A percentile compares a stretch with the other conserved stretches of the same genome.
These are phyloP conservation scores for Microdochium trichocladiopsis DNA, from an alignment of 2,329 filamentous ascomycete genomes.

Conservation along the genomic window DNA sequence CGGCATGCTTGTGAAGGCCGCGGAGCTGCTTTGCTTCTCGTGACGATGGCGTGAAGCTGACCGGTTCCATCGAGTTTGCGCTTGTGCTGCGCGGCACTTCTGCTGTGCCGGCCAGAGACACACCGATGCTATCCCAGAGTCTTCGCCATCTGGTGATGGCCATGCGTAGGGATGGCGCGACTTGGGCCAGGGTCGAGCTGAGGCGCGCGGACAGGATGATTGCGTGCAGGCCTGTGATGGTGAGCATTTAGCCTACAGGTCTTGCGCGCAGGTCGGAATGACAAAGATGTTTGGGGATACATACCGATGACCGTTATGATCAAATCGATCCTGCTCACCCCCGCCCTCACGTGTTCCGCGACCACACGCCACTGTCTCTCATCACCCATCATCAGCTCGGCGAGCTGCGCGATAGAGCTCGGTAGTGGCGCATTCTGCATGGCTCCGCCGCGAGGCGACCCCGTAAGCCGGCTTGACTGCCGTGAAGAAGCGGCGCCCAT, in stretches of 20 bases:
- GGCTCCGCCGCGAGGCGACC: background rate
- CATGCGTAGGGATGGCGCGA: constrained; percentile 5
- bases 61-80: too few relatives aligned
- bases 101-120: background rate
- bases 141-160: constrained; percentile 11
- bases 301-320: background rate
- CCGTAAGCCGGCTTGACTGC: too few relatives aligned
- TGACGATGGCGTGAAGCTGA: too few relatives aligned
- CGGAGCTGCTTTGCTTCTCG: too few relatives aligned
- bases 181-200: constrained; percentile 6
- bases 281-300: too few relatives aligned
- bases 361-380: background rate
- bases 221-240: background rate
- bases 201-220: constrained; percentile 7
- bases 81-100: background rate
- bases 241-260: background rate
- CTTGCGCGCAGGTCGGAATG: constrained; percentile 3
- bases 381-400: background rate
- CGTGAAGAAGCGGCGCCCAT: constrained; percentile 5
- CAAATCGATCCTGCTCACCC: background rate
- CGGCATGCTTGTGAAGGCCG: background rate
- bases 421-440: background rate
- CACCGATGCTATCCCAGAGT: constrained; percentile 7
- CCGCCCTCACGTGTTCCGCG: background rate
- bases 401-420: background rate